These are phyloP conservation scores for Pythium monospermum DNA, from an alignment of 352 stramenopile species.

Conservation along the genomic window DNA sequence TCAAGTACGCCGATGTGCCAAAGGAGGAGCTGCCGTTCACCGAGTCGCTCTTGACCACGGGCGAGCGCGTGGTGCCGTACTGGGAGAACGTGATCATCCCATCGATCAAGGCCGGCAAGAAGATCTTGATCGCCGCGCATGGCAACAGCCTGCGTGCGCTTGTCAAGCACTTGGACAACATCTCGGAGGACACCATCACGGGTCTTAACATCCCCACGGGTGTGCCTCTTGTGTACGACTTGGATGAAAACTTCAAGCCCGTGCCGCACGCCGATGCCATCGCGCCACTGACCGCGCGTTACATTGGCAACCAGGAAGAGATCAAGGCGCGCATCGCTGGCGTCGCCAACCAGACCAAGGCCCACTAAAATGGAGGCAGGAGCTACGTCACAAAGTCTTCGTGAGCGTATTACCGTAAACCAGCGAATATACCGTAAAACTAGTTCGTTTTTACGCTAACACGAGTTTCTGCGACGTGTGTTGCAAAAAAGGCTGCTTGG, in stretches of 20 bases:
- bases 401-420: too few species aligned
- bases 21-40: constrained; percentile 90
- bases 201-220: constrained; percentile 97
- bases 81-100: constrained; percentile 95
- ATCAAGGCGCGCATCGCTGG: constrained; percentile 95
- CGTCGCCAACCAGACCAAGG: constrained; percentile 96
- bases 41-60: constrained; percentile 91
- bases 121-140: constrained; percentile 96
- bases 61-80: constrained; percentile 94
- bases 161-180: constrained; percentile 98
- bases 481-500: too few species aligned
- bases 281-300: constrained; percentile 68
- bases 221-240: constrained; percentile 94
- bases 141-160: constrained; percentile 97
- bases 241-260: constrained; percentile 97
- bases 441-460: too few species aligned
- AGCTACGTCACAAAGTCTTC: too few species aligned
- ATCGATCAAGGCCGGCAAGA: constrained; percentile 92
- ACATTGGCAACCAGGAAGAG: constrained; percentile 94
- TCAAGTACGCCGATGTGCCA: constrained; percentile 88
- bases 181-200: constrained; percentile 95
- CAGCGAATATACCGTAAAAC: too few species aligned
- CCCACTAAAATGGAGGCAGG: too few species aligned
- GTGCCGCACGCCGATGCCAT: constrained; percentile 93
- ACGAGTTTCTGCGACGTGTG: too few species aligned